Base-by-base conservation (phyloP, 345 rosid genomes). In the Xanthoceras sorbifolium region DNA sequence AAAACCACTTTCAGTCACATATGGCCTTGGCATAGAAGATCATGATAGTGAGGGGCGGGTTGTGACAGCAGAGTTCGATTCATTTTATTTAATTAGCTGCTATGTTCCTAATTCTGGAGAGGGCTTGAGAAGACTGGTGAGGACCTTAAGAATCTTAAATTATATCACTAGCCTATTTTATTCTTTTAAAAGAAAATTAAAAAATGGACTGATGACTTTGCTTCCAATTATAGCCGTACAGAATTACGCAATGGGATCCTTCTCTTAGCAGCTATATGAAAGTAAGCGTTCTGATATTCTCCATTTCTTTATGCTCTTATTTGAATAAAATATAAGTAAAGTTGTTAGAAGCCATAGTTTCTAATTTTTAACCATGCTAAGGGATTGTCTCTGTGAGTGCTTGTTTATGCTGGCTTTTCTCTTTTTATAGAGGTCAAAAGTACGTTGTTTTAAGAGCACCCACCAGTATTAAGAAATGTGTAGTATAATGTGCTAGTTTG, bases 91-190 rank as follows among this genome's bases (percentile, higher is more conserved):
- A 73, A 69, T 96, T 77, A 79, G 77, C 22, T 82, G 85, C n/a
- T 96, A 93, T 57, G 92, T 96, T 76, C 99, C 99, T 72, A 96
- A 93, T 77, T 91, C 99, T 20, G 99, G 99, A 62, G 99, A 96
- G 78, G 98, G 98, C 86, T 83, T 96, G 85, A 91, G 79, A 87
- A 91, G 99, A 88, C 86, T 93, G 97, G 98, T 93, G 89, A 80
- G 69, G 52, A 70, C 48, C 68, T 40, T 62, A 36, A 50, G 23
- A 34, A 77, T 72, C 38, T 77, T 14, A 15, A 40, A 9, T 66
- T 42, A 44, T 59, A 46, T 57, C 34, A 32, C 22, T 38, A 44
- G 8, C 25, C 60, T 29, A 44, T n/a, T 77, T 52, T 72, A 25
- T 29, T 32, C 40, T 40, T 57, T n/a, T n/a, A n/a, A n/a, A n/a